Base-by-base conservation (phyloP, 192 early-diverging fungal species). In the Backusella mclennaniae region DNA sequence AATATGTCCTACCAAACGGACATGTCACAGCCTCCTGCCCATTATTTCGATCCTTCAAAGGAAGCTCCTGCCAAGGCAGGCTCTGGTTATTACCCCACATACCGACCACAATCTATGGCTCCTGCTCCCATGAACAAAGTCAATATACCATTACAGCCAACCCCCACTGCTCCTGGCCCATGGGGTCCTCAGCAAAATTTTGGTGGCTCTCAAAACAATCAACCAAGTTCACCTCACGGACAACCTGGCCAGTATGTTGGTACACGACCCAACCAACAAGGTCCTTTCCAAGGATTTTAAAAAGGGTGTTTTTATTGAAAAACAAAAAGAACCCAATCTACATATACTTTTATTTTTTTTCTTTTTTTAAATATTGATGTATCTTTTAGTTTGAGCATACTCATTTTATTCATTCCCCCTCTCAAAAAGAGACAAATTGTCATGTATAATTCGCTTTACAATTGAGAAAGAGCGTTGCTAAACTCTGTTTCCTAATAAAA, bases 41-140 rank as follows among this genome's bases (percentile, higher is more conserved):
- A 82, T 49, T 82, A 82, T 38, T 82, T 82, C 75, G 80, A 82
- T 76, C 80, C 80, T 14, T 82, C 80, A 21, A 82, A 82, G 53
- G 80, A 82, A 66, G 80, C 76, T 17, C 68, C 80, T 56, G 80
- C 71, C 14, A 82, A 78, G 38, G 76, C 76, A 31, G 70, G 76
- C 8, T 68, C 73, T 41, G 80, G 80, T 31, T 82, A 82, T 73
- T 77, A 78, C 21, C 80, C 80, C 19, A 71, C 76, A 38, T 82
- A 77, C 52, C 68, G 80, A 31, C 80, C 80, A 41, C 78, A 73
- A 31, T 68, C 72, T 12, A 71, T 41, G 63, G 63, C 63, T 46
- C 74, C 63, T 44, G 35, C 38, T 44, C 41, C 59, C 21, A 26
- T 63, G 23, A 63, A 63, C 56, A 63, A 63, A 63, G 56, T 63